These are phyloP conservation scores for Diplodia sapinea DNA, from an alignment of 2,329 filamentous ascomycete genomes.

Conservation along the genomic window DNA sequence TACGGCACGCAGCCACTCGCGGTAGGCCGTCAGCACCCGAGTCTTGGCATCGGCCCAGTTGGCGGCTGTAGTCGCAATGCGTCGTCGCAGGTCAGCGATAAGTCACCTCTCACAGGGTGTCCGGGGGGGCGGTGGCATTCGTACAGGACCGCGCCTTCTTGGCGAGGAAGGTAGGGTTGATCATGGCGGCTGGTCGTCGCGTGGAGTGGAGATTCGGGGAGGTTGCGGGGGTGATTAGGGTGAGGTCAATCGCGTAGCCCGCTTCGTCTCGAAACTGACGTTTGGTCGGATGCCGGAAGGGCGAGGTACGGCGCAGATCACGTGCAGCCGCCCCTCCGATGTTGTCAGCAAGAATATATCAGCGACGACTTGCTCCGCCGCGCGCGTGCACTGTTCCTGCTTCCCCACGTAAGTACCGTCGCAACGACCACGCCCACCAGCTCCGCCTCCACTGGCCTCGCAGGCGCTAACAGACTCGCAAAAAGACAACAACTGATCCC, in stretches of 20 bases:
- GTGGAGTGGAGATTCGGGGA: conserved; percentile 15
- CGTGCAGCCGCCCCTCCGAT: neutral
- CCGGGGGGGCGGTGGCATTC: conserved; percentile 32
- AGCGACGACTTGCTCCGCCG: conserved; percentile 16
- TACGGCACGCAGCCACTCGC: conserved; percentile 96
- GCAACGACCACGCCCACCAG: conserved; percentile 17
- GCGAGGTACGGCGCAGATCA: neutral
- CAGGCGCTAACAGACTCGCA: conserved; percentile 27
- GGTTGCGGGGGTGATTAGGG: neutral
- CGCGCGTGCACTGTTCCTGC: conserved; percentile 1
- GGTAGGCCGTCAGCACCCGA: conserved; percentile 86
- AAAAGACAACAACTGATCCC: conserved; percentile 2
- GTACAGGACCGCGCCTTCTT: conserved; percentile 60
- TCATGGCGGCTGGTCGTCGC: conserved; percentile 74
- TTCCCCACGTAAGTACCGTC: conserved; percentile 31
- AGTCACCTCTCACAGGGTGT: conserved; percentile 34
- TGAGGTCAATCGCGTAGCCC: conserved; percentile 1
- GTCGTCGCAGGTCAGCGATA: conserved; percentile 13
- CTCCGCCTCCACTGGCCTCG: neutral
- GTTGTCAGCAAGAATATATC: conserved; percentile 27
- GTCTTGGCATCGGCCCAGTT: conserved; percentile 88
- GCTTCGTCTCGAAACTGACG: conserved; percentile 18
- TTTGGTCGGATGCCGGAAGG: conserved; percentile 19
- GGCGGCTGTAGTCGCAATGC: conserved; percentile 64
- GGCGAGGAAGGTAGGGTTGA: conserved; percentile 90